Evolutionary conservation across 164 flowering plant genomes (phyloP), one percentile per base, ranked within the genome.

Genomic region (Akebia trifoliata): DNA sequence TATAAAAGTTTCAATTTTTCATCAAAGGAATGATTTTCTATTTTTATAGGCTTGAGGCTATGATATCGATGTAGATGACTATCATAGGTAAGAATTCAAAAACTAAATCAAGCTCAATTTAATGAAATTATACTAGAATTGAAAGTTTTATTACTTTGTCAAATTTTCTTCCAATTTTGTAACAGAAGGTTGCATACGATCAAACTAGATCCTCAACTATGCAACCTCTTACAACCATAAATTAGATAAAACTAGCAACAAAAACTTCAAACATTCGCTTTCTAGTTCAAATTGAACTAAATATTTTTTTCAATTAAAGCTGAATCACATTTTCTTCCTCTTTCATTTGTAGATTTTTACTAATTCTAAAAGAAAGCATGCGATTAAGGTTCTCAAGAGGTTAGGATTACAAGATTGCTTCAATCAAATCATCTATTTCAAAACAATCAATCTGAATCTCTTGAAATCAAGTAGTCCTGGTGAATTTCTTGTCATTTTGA

Each of bases 401-500:
- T 70, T 92, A n/a, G 92, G 85, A 51, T 30, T 92, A 21, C 68
- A 59, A 14, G 93, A 82, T 26, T 92, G 98, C 57, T 89, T 89
- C 65, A 93, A 89, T 6, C 75, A 81, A 25, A 78, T 89, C 55
- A 84, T 92, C 30, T 89, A 91, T 60, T 92, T 92, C 72, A 95
- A 92, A 71, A 85, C 98, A 0, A 70, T 92, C 59, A 92, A 92
- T 32, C 98, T 91, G 4, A 73, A 85, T 48, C 69, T 88, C 3
- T 50, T 77, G 0, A 82, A 59, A 37, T 72, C 87, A 5, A 64
- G 52, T 10, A 72, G 80, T 3, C 83, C 84, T 0, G 81, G 81
- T 4, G 86, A 86, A 60, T 74, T 72, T 59, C 98, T 96, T 0
- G 76, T 91, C 8, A 65, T 88, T 55, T 60, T 88, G 58, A 91